These are phyloP conservation scores for Melocanna baccifera DNA, from an alignment of 176 grass and related monocot species.

Conservation along the genomic window DNA sequence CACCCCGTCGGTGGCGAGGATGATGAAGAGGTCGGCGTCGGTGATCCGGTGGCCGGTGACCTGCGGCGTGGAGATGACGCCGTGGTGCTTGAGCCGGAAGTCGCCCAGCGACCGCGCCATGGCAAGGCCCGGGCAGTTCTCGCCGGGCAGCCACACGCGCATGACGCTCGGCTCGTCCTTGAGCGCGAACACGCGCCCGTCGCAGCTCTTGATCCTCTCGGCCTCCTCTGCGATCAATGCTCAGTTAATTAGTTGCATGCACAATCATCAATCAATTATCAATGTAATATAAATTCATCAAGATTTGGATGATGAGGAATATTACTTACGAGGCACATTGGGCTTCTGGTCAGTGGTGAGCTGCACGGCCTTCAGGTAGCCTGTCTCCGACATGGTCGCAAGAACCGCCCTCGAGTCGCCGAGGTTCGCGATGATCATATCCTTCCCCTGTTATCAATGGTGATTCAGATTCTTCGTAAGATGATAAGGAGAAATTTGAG, in stretches of 20 bases:
- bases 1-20: constrained; percentile 81
- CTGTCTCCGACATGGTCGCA: constrained; percentile 53
- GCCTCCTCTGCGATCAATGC: constrained; percentile 58
- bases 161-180: constrained; percentile 60
- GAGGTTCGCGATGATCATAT: constrained; percentile 85
- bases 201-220: constrained; percentile 64
- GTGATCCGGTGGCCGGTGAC: constrained; percentile 47
- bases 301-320: not conserved
- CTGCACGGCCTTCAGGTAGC: constrained; percentile 61
- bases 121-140: constrained; percentile 69
- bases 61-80: constrained; percentile 69
- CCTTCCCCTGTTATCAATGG: constrained; percentile 39
- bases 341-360: constrained; percentile 89
- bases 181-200: constrained; percentile 69
- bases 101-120: constrained; percentile 87
- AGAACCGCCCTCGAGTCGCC: constrained; percentile 88
- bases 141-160: constrained; percentile 74
- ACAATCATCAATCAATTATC: not conserved
- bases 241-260: not conserved
- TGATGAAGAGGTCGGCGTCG: constrained; percentile 59
- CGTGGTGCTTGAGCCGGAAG: constrained; percentile 61
- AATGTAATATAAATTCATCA: not conserved
- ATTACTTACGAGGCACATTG: constrained; percentile 34
- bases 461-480: not conserved
- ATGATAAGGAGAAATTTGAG: not conserved